phyloP scores from a whole-genome alignment of 257 asterid species.

The Rehmannia glutinosa region DNA sequence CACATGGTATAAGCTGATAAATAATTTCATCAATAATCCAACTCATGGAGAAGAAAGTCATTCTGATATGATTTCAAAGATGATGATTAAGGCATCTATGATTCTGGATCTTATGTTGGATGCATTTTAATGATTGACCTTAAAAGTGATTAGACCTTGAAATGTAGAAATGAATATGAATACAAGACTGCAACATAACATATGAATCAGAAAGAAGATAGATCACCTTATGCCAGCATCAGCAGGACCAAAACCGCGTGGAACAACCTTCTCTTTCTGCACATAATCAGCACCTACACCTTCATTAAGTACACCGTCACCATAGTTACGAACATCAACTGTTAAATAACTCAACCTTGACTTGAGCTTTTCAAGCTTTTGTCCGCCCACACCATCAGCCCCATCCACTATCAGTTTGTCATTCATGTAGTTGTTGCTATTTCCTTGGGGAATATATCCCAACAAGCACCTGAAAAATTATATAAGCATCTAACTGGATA shows the following conservation, averaged over 20 bases:
- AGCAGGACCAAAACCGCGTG: conserved; percentile 60
- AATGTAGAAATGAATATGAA: too few species aligned
- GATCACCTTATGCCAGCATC: conserved; percentile 68
- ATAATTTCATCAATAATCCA: too few species aligned
- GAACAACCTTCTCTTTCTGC: conserved; percentile 85
- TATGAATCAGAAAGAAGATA: conserved; percentile 18
- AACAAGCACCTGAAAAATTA: conserved; percentile 55
- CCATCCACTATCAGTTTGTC: conserved; percentile 73
- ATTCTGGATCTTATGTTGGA: too few species aligned
- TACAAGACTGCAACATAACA: background rate
- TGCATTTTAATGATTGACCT: too few species aligned
- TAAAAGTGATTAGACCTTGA: too few species aligned
- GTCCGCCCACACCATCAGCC: conserved; percentile 94
- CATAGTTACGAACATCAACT: conserved; percentile 72
- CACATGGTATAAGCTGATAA: too few species aligned
- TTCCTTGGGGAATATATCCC: conserved; percentile 57
- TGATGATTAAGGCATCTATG: too few species aligned
- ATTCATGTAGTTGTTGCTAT: conserved; percentile 16
- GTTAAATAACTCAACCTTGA: conserved; percentile 35
- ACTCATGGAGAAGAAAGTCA: too few species aligned
- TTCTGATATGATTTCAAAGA: too few species aligned
- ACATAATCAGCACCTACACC: conserved; percentile 97
- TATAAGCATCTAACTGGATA: too few species aligned
- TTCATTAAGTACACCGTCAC: conserved; percentile 79
- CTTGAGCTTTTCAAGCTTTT: conserved; percentile 59